A percentile compares a stretch with the other conserved stretches of the same genome.
phyloP scores from a whole-genome alignment of 306 rosid species.

The Castanea sativa region DNA sequence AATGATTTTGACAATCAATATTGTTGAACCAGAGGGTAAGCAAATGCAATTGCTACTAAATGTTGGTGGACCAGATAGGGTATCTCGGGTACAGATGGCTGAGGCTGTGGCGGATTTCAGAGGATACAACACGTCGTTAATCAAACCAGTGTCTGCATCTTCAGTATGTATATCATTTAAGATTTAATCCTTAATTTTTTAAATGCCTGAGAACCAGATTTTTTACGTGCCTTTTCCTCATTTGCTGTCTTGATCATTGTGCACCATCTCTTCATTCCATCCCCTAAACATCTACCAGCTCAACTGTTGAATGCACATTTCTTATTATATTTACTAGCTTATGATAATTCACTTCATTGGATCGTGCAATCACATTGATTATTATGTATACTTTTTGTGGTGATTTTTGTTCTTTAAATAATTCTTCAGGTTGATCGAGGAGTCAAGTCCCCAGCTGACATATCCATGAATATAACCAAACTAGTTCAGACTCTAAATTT shows the following conservation, averaged over 20 bases:
- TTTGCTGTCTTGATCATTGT: background rate
- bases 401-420: background rate
- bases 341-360: background rate
- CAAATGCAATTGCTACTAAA: conserved; percentile 67
- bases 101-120: conserved; percentile 75
- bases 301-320: conserved; percentile 19
- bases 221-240: conserved; percentile 4
- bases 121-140: conserved; percentile 60
- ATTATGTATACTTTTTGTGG: background rate
- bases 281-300: background rate
- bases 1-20: conserved; percentile 18
- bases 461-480: conserved; percentile 81
- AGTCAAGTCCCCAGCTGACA: conserved; percentile 86
- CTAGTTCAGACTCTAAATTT: conserved; percentile 57
- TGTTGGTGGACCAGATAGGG: conserved; percentile 83
- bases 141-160: conserved; percentile 69
- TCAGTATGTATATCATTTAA: conserved; percentile 42
- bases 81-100: conserved; percentile 86
- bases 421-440: conserved; percentile 79
- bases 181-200: conserved; percentile 13
- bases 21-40: conserved; percentile 51
- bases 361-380: background rate
- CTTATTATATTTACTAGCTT: background rate
- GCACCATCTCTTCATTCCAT: background rate
- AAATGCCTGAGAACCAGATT: background rate